Conservation (phyloP, 192 early-diverging fungal genomes). For the Piromyces finnis region DNA sequence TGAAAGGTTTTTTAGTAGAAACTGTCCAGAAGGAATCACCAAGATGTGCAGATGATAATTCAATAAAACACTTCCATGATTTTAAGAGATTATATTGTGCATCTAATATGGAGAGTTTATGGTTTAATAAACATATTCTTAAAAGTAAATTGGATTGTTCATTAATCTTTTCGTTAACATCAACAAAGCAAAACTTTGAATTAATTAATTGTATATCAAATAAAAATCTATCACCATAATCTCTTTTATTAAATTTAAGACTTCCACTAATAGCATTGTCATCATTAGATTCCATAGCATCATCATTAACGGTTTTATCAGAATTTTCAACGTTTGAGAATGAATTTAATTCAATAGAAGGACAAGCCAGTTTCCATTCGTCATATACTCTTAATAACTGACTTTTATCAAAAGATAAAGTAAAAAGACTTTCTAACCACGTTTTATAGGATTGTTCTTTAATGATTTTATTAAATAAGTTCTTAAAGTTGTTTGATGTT, state of each 20-base stretch:
- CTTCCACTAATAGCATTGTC: neutral
- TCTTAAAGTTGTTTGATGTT: neutral
- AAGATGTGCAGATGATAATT: neutral
- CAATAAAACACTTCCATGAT: neutral
- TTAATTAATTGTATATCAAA: neutral
- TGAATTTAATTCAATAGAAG: neutral
- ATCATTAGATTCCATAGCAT: neutral
- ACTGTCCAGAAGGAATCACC: neutral
- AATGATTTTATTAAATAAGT: neutral
- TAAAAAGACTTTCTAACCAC: neutral
- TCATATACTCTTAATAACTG: neutral
- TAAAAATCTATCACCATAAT: neutral
- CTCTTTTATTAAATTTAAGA: neutral
- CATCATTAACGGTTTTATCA: neutral
- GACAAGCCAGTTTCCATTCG: neutral
- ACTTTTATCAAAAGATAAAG: neutral
- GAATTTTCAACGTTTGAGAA: neutral
- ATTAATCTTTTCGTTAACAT: neutral
- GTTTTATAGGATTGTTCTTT: neutral
- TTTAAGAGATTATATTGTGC: neutral
- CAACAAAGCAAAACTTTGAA: neutral
- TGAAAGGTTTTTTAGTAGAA: neutral
- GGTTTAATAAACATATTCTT: neutral
- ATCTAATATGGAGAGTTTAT: neutral
- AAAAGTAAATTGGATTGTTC: neutral